These are phyloP conservation scores for Trypanosoma boissoni DNA, from an alignment of 208 protist species.

Conservation along the genomic window DNA sequence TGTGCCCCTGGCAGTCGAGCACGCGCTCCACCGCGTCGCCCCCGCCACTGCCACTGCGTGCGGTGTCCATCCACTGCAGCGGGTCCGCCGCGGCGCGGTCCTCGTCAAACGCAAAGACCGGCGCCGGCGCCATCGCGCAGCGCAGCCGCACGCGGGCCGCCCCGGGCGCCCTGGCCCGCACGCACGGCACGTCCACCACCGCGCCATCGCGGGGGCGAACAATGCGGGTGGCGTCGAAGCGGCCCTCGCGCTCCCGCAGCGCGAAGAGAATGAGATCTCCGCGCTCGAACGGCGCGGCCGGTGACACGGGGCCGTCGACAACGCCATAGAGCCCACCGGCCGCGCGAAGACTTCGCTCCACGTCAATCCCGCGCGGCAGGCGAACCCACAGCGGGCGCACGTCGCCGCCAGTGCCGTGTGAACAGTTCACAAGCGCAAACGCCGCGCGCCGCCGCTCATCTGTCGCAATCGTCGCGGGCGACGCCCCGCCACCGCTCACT, in stretches of 20 bases:
- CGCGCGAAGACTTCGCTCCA: conserved; percentile 25
- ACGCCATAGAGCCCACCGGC: conserved; percentile 39
- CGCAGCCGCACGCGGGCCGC: conserved; percentile 5
- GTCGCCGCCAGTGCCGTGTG: not conserved
- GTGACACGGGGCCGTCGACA: conserved; percentile 40
- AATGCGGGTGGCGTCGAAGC: conserved; percentile 23
- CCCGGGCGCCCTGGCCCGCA: not conserved
- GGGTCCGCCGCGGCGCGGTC: not conserved
- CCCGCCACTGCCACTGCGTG: not conserved
- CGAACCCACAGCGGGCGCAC: conserved; percentile 39
- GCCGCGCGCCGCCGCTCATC: conserved; percentile 15
- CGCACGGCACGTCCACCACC: conserved; percentile 30
- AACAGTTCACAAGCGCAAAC: conserved; percentile 2
- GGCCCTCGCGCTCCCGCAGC: not conserved
- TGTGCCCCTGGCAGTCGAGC: not conserved
- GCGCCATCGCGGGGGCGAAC: conserved; percentile 14
- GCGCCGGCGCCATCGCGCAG: conserved; percentile 17
- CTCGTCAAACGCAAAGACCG: conserved; percentile 10
- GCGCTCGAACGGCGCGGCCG: conserved; percentile 35
- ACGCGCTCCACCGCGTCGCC: conserved; percentile 11
- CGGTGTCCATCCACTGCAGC: conserved; percentile 14
- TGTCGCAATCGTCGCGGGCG: conserved; percentile 19
- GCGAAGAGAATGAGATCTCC: conserved; percentile 55
- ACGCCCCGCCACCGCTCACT: conserved; percentile 12
- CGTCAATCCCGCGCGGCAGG: conserved; percentile 32